Base-by-base conservation (phyloP, 2,329 filamentous ascomycete genomes). In the Trichoderma sp. region DNA sequence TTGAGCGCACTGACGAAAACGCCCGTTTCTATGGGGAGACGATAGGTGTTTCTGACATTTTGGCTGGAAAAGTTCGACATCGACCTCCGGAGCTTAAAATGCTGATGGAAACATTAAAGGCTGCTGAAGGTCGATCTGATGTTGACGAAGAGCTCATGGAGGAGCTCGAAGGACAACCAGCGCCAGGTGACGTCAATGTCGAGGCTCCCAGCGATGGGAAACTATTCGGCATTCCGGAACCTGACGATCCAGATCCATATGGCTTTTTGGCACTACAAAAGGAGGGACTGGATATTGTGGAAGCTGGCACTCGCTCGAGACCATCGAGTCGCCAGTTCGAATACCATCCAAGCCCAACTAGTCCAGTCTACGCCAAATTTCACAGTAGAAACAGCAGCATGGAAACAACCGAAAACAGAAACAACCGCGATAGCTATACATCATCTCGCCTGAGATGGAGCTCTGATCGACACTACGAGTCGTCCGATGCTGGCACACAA, bases 1-100 rank as follows among this genome's bases (percentile, higher is more conserved):
- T 95, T 65, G 91, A 93, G 76, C 87, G 93, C 26, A 88, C 86
- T 0, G 93, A 94, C 75, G 93, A 94, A 77, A 96, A 96, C 77
- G 90, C 92, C 73, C 86, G 88, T 11, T 95, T 95, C 75, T 96
- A 95, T 78, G 88, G 89, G 17, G 86, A 93, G 73, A 77, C 77
- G 13, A 66, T 71, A n/a, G 68, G 68, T 6, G 68, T 71, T n/a
- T 30, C 50, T 9, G 77, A 77, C n/a, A 82, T 84, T 59, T 76
- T 79, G 0, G 79, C 81, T 6, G 74, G 78, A 67, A 78, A 74
- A 70, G 84, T 84, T 57, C 72, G 84, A 2, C 73, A 73, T 34
- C 84, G 82, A 82, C 83, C 83, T 1, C 76, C 79, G 55, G 79
- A 78, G 4, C 81, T 77, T 9, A 79, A 79, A 68, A 79, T 81